These are phyloP conservation scores for Fraxinus excelsior DNA, from an alignment of 257 asterid genomes.

Conservation along the genomic window DNA sequence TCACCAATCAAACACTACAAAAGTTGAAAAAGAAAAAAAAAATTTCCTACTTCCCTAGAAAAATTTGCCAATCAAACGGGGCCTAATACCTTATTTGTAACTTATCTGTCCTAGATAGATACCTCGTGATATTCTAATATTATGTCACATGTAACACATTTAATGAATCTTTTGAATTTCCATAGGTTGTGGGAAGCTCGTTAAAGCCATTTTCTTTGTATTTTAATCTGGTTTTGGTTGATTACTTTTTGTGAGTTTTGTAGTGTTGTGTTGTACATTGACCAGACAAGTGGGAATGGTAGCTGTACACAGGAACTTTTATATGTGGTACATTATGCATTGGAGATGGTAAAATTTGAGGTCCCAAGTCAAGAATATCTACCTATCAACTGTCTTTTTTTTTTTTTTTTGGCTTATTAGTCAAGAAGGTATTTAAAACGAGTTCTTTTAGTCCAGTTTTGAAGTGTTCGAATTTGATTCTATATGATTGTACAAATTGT, in stretches of 20 bases:
- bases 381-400: conserved; percentile 21
- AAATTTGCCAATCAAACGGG: too few species aligned
- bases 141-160: neutral
- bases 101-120: neutral
- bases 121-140: too few species aligned
- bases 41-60: too few species aligned
- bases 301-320: conserved; percentile 9
- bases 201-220: neutral
- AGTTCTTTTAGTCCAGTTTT: neutral
- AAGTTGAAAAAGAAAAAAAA: too few species aligned
- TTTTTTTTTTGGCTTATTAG: conserved; percentile 3
- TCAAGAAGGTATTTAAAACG: neutral
- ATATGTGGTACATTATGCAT: conserved; percentile 34
- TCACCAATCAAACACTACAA: too few species aligned
- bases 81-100: too few species aligned
- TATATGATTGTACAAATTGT: neutral
- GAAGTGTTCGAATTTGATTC: neutral
- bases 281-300: conserved; percentile 22
- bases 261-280: conserved; percentile 21
- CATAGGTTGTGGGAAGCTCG: neutral
- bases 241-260: neutral
- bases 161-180: neutral
- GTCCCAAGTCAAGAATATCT: conserved; percentile 39
- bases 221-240: neutral
- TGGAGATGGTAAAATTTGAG: conserved; percentile 19